These are phyloP conservation scores for Gymnopilus junonius DNA, from an alignment of 768 basidiomycete species.

Conservation along the genomic window DNA sequence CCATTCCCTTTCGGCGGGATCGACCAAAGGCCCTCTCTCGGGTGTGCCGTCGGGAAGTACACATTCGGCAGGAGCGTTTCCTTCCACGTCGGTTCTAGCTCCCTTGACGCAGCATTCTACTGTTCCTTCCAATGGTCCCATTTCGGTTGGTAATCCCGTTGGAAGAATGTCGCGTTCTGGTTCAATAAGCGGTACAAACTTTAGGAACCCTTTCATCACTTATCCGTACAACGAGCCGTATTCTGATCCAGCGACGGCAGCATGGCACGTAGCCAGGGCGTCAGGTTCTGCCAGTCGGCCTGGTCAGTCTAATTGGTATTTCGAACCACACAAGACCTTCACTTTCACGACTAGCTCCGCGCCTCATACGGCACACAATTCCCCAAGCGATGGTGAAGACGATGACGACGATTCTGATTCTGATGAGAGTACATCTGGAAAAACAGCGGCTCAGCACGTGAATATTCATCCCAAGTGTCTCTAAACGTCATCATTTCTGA, in stretches of 20 bases:
- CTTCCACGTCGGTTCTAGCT: constrained; percentile 16
- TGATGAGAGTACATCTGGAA: constrained; percentile 34
- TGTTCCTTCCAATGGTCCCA: constrained; percentile 25
- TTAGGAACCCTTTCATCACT: constrained; percentile 39
- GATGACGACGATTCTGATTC: constrained; percentile 51
- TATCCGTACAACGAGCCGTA: constrained; percentile 29
- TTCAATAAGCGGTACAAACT: constrained; percentile 51
- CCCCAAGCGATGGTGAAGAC: constrained; percentile 55
- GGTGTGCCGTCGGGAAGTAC: constrained; percentile 20
- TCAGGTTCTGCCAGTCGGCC: constrained; percentile 16
- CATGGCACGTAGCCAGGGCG: constrained; percentile 21
- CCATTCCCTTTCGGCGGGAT: constrained; percentile 46
- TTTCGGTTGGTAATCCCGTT: constrained; percentile 39
- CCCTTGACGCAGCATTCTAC: constrained; percentile 21
- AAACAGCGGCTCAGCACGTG: constrained; percentile 25
- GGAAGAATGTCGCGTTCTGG: constrained; percentile 64
- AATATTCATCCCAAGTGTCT: constrained; percentile 7
- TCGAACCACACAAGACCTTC: constrained; percentile 21
- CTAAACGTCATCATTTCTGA: constrained; percentile 7
- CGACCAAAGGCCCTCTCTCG: constrained; percentile 24
- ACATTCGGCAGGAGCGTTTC: constrained; percentile 12
- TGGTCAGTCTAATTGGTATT: constrained; percentile 26
- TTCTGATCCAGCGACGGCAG: constrained; percentile 16
- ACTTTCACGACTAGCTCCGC: constrained; percentile 32
- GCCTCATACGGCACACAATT: constrained; percentile 40